Evolutionary conservation across 1,139 yeast genomes (phyloP), one percentile per base, ranked within the genome.

Genomic region (Kodamaea sp.): DNA sequence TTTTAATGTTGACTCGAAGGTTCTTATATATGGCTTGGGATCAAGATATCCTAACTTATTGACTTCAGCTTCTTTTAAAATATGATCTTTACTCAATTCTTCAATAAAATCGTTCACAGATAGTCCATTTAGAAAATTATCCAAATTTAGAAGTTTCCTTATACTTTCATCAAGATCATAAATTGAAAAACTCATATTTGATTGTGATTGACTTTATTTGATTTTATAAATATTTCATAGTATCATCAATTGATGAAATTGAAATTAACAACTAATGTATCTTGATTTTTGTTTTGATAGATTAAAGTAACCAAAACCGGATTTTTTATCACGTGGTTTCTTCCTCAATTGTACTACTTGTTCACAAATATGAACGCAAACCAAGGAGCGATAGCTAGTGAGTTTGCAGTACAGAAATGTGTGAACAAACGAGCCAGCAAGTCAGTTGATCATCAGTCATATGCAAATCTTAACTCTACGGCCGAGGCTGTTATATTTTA

Each of bases 11-110:
- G 92, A 80, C 60, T 90, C 97, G 60, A 92, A 90, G 0, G 96
- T 87, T 53, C 96, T 76, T 39, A 92, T 92, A 57, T 87, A 90
- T 2, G 98, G 98, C 51, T 87, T 89, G 2, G 98, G 97, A 57
- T 92, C 97, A 39, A 84, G 60, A 56, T 75, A 75, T 38, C 75
- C 77, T 30, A 75, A 58, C 38, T 75, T 69, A 50, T 75, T 73
- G 35, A 77, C 81, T 47, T 75, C 80, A 6, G 79, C 75, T 10
- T 75, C 75, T 53, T 70, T 75, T 32, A 75, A 57, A 27, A 76
- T 67, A 48, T 83, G 85, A 52, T 83, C 89, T 52, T 81, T 80
- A 46, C 94, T 80, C 49, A 92, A 68, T 54, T 79, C 84, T 57
- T 90, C 96, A 23, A 92, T 79, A 58, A 92, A 90, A 39, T 86